These are phyloP conservation scores for Cryptomeria japonica DNA, from an alignment of 75 land plant genomes.

Conservation along the genomic window DNA sequence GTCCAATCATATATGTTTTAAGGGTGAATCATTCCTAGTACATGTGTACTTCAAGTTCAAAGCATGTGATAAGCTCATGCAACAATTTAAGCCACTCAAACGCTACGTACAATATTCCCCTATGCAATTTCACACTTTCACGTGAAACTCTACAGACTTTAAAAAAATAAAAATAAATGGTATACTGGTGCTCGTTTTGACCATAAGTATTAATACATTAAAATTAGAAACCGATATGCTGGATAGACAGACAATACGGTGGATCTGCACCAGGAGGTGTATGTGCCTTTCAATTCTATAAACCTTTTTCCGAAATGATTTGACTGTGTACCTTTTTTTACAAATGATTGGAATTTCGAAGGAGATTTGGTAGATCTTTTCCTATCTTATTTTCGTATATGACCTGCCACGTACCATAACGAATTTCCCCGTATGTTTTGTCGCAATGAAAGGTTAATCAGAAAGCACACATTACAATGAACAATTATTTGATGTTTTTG, in stretches of 20 bases:
- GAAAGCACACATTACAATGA: not conserved
- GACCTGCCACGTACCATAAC: not conserved
- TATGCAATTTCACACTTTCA: too few relatives aligned
- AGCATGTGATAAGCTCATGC: too few relatives aligned
- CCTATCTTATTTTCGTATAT: not conserved
- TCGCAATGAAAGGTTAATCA: not conserved
- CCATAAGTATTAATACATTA: too few relatives aligned
- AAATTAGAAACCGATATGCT: too few relatives aligned
- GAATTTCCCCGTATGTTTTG: not conserved
- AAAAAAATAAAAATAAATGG: too few relatives aligned
- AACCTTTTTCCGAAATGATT: not conserved
- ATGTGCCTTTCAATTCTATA: not conserved
- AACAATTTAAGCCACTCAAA: too few relatives aligned
- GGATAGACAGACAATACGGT: not conserved
- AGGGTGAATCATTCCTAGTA: too few relatives aligned
- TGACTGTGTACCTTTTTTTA: not conserved
- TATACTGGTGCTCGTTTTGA: too few relatives aligned
- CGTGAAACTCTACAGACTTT: too few relatives aligned
- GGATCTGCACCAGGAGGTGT: not conserved
- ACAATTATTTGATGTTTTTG: not conserved
- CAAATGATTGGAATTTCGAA: not conserved
- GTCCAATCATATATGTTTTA: too few relatives aligned
- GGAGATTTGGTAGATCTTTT: not conserved
- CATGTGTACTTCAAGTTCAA: too few relatives aligned
- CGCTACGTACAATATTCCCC: too few relatives aligned